These are phyloP conservation scores for Aegle marmelos DNA, from an alignment of 345 rosid species.

Conservation along the genomic window DNA sequence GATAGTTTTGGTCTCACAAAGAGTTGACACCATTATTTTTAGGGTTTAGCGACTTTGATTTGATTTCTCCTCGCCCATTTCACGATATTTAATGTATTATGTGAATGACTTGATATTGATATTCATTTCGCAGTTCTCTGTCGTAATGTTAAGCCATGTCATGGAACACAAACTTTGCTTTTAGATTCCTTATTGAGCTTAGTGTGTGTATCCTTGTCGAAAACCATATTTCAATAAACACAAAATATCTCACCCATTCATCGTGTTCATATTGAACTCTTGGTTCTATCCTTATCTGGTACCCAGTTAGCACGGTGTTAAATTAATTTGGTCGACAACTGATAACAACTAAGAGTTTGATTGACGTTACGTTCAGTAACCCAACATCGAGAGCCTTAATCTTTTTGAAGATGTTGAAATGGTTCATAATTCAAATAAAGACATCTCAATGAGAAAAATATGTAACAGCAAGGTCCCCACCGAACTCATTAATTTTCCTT, in stretches of 20 bases:
- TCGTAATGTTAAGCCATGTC: not conserved
- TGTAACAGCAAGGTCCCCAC: not conserved
- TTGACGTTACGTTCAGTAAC: not conserved
- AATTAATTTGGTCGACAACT: not conserved
- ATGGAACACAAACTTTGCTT: not conserved
- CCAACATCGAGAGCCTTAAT: not conserved
- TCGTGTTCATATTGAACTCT: not conserved
- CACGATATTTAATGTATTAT: not conserved
- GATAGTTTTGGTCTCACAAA: constrained; percentile 46
- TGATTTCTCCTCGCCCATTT: constrained; percentile 18
- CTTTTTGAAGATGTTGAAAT: not conserved
- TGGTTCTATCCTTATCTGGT: not conserved
- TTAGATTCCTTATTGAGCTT: not conserved
- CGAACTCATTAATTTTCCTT: not conserved
- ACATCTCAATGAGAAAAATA: constrained; percentile 2
- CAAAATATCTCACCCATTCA: not conserved
- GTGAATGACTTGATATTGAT: not conserved
- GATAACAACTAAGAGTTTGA: not conserved
- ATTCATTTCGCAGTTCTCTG: not conserved
- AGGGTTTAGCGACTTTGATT: constrained; percentile 25
- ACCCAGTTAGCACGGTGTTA: not conserved
- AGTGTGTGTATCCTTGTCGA: not conserved
- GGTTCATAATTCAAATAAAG: not conserved
- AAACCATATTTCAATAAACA: not conserved
- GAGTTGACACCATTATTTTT: constrained; percentile 46